Evolutionary conservation across 2,329 filamentous ascomycete genomes (phyloP), one percentile per base, ranked within the genome.

Genomic region (Triangularia setosa): DNA sequence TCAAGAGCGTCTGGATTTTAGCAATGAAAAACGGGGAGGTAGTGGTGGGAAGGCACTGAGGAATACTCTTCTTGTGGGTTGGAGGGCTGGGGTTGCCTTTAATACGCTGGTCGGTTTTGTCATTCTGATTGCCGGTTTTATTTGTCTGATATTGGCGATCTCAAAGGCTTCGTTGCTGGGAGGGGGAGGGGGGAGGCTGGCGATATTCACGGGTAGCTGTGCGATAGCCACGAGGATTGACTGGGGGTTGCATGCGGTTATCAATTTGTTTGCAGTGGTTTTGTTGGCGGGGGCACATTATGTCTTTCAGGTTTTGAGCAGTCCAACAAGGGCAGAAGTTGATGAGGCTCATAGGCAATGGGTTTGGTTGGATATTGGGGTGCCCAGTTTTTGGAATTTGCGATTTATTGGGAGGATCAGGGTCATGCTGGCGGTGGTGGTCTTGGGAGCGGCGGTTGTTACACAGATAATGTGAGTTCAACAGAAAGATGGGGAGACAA

Each of bases 321-420:
- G 83, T 67, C 84, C 83, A 5, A 84, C 82, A 7, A 77, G 83
- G 48, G 72, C 72, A 11, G 83, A 85, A 68, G 70, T 86, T 8
- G 74, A 78, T 27, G 71, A 68, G 12, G 83, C 83, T 4, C 84
- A 86, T 67, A 74, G 73, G 11, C 74, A 72, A 33, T 76, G 74
- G 67, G 74, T 70, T 54, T 85, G 82, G 83, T 72, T 86, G 59
- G 82, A 86, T 65, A 81, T 86, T 27, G 83, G 83, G 6, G 76
- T 85, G 18, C 80, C 83, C 6, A 84, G 83, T 11, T 59, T 84
- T 27, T 78, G 82, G 58, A 86, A 86, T 67, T 72, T 84, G 2
- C 62, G 67, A 12, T 72, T 78, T 60, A 79, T 85, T 61, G 78
- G 79, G 16, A 72, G 71, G n/a, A 73, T 75, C 14, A 74, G 81